Percentiles rank a stretch among this genome's conserved stretches.
Conservation (phyloP, 129 eudicot species). For the Deinandra increscens region DNA sequence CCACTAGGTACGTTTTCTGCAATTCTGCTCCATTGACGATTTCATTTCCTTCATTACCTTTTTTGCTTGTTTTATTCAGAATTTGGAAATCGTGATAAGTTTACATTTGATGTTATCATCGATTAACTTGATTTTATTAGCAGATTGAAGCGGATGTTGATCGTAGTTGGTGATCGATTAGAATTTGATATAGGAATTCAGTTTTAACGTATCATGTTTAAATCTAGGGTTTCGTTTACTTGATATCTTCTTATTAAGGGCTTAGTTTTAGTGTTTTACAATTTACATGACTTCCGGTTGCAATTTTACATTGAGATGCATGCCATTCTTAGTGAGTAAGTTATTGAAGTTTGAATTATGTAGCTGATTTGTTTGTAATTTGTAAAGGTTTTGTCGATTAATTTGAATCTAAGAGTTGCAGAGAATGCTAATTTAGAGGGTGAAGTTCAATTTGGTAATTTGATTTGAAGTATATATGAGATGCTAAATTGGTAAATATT, state of each 20-base stretch:
- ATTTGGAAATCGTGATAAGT: background rate
- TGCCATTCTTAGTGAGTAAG: background rate
- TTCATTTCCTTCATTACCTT: background rate
- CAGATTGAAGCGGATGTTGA: background rate
- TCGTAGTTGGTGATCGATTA: background rate
- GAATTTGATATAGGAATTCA: background rate
- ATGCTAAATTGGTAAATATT: conserved; percentile 18
- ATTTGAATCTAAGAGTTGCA: background rate
- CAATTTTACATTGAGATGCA: background rate
- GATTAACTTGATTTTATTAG: background rate
- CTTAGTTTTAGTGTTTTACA: too few species aligned
- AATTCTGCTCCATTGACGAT: background rate
- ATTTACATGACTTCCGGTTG: too few species aligned
- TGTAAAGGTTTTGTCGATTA: background rate
- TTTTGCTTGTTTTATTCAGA: background rate
- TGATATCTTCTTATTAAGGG: background rate
- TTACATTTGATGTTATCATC: background rate
- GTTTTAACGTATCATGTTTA: background rate
- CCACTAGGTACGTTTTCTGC: conserved; percentile 29
- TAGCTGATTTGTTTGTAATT: background rate
- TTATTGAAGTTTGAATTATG: background rate
- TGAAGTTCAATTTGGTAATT: background rate
- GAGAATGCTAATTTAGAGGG: background rate
- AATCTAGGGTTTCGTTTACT: background rate
- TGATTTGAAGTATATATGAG: conserved; percentile 8